A percentile compares a stretch with the other conserved stretches of the same genome.
phyloP scores from a whole-genome alignment of 768 basidiomycete genomes.

The Auricularia auricula-judae region DNA sequence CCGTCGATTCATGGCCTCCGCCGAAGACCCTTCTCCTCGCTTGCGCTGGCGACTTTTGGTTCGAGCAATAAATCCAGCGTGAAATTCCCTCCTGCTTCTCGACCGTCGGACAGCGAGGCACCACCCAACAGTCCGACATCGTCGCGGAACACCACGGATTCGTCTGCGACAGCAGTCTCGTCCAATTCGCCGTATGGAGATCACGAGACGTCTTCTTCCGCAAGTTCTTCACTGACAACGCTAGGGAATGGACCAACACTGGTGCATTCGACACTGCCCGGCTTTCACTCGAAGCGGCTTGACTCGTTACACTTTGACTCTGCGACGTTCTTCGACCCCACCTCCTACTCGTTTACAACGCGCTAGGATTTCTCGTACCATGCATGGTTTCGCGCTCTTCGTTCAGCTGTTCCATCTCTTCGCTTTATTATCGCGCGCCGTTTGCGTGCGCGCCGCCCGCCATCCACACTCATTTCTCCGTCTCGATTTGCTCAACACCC shows the following conservation, averaged over 20 bases:
- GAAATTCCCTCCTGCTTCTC: not conserved
- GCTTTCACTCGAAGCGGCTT: not conserved
- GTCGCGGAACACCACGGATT: not conserved
- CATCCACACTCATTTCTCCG: not conserved
- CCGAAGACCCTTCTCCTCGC: not conserved
- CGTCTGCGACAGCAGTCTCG: not conserved
- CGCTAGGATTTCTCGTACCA: not conserved
- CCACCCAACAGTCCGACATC: not conserved
- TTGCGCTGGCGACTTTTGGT: not conserved
- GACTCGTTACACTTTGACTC: not conserved
- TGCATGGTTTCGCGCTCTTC: not conserved
- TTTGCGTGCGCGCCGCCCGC: not conserved
- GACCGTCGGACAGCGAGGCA: not conserved
- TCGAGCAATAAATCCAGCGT: not conserved
- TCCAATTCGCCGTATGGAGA: not conserved
- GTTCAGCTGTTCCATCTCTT: not conserved
- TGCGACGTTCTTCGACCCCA: not conserved
- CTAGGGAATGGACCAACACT: not conserved
- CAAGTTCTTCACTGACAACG: not conserved
- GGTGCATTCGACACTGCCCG: not conserved
- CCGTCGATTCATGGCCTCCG: not conserved
- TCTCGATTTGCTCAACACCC: not conserved
- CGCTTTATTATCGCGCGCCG: not conserved
- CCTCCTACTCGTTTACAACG: not conserved
- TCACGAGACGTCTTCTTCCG: not conserved